Percentiles rank a stretch among this genome's conserved stretches.
phyloP scores from a whole-genome alignment of 176 grass and related monocot genomes.

The Musa beccarii region DNA sequence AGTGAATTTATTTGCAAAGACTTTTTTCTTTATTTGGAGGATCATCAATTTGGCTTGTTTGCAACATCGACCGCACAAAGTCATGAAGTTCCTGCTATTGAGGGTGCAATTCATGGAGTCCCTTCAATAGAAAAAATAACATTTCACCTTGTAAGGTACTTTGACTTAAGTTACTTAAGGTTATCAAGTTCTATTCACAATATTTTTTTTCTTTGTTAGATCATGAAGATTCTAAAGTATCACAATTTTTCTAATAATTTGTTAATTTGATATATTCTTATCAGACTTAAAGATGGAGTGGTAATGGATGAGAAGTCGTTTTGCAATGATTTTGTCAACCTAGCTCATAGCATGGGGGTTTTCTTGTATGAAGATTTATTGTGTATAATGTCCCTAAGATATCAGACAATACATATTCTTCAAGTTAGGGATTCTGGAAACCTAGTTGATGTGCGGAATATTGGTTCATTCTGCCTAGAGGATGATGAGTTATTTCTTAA shows the following conservation, averaged over 20 bases:
- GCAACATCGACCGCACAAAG: constrained; percentile 78
- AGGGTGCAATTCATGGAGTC: constrained; percentile 67
- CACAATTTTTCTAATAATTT: constrained; percentile 20
- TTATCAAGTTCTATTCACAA: background rate
- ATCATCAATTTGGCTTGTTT: constrained; percentile 62
- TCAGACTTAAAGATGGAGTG: constrained; percentile 67
- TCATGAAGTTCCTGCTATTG: constrained; percentile 38
- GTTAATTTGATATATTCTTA: constrained; percentile 30
- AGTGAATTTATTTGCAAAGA: constrained; percentile 87
- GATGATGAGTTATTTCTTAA: constrained; percentile 89
- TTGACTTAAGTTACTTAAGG: constrained; percentile 5
- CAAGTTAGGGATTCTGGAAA: constrained; percentile 83
- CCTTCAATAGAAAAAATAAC: constrained; percentile 92
- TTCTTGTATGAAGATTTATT: constrained; percentile 95
- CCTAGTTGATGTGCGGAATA: constrained; percentile 83
- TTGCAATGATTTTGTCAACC: constrained; percentile 86
- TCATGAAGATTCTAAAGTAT: background rate
- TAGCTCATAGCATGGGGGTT: constrained; percentile 78
- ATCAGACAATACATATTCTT: constrained; percentile 93
- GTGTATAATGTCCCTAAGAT: constrained; percentile 78
- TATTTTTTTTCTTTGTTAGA: background rate
- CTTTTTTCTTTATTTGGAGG: constrained; percentile 76
- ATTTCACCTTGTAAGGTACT: constrained; percentile 93
- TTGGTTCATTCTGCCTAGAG: constrained; percentile 80
- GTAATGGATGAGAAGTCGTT: constrained; percentile 84